A percentile compares a stretch with the other conserved stretches of the same genome.
Evolutionary conservation across 208 protist species (phyloP).

Genomic region (Trypanosoma conorhini): DNA sequence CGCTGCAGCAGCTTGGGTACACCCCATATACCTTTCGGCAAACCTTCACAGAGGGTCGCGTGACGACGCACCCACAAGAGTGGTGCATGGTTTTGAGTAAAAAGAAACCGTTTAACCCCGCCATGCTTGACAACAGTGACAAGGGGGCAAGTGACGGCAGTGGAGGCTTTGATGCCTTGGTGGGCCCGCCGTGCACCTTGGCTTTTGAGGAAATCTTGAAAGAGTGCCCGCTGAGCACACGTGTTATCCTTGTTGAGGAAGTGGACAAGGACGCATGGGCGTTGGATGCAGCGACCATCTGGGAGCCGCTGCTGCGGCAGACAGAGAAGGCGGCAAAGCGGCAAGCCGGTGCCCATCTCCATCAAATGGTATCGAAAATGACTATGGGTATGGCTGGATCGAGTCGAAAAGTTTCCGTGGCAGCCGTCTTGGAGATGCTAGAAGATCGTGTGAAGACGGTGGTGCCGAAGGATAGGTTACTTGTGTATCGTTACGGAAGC

Average conservation of each 20-base stretch:
- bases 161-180: slow-evolving; percentile 57
- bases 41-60: slow-evolving; percentile 57
- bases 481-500: slow-evolving; percentile 69
- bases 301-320: slow-evolving; percentile 46
- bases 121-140: slow-evolving; percentile 32
- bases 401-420: slow-evolving; percentile 28
- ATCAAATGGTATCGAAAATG: slow-evolving; percentile 65
- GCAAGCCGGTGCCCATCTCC: slow-evolving; percentile 30
- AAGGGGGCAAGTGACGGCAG: neutral
- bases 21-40: slow-evolving; percentile 76
- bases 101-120: slow-evolving; percentile 65
- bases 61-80: slow-evolving; percentile 76
- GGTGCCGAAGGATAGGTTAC: slow-evolving; percentile 72
- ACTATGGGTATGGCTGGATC: slow-evolving; percentile 35
- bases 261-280: slow-evolving; percentile 73
- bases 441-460: slow-evolving; percentile 74
- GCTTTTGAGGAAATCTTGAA: slow-evolving; percentile 81
- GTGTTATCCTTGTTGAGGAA: slow-evolving; percentile 84
- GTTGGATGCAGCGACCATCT: slow-evolving; percentile 50
- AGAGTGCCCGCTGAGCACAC: slow-evolving; percentile 70
- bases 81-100: slow-evolving; percentile 70
- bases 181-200: slow-evolving; percentile 76
- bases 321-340: slow-evolving; percentile 33
- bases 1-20: slow-evolving; percentile 68
- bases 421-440: slow-evolving; percentile 62